phyloP scores from a whole-genome alignment of 2,329 filamentous ascomycete species.

The Alternaria sp. region DNA sequence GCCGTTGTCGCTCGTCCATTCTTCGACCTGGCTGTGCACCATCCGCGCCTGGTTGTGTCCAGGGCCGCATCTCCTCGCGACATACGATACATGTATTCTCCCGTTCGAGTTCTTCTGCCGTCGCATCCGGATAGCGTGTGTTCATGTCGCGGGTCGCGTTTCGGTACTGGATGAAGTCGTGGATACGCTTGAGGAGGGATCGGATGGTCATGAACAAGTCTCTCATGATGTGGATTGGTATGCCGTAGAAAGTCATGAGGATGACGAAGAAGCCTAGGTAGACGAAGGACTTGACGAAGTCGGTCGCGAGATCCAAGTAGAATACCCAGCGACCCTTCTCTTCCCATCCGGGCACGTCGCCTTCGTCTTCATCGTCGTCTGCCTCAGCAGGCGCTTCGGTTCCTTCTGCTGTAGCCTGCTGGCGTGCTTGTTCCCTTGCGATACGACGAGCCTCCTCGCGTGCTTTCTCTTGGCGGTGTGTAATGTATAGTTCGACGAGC shows the following conservation, averaged over 20 bases:
- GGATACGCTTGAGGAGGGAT: constrained; percentile 88
- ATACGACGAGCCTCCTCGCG: constrained; percentile 56
- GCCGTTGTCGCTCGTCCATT: constrained; percentile 81
- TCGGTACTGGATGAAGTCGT: constrained; percentile 86
- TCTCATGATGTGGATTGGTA: constrained; percentile 95
- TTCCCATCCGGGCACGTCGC: constrained; percentile 96
- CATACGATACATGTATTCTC: constrained; percentile 98
- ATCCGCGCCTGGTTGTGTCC: constrained; percentile 62
- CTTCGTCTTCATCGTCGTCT: constrained; percentile 86
- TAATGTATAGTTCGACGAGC: constrained; percentile 76
- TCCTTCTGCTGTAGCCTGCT: constrained; percentile 50
- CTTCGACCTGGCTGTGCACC: constrained; percentile 46
- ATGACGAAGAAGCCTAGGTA: constrained; percentile 94
- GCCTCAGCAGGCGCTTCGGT: constrained; percentile 45
- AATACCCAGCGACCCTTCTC: constrained; percentile 93
- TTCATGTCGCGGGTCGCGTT: constrained; percentile 96
- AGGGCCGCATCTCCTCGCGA: constrained; percentile 91
- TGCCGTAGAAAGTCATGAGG: constrained; percentile 88
- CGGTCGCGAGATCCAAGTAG: constrained; percentile 83
- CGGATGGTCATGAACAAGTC: constrained; percentile 94
- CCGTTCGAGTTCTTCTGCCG: constrained; percentile 78
- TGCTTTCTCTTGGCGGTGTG: constrained; percentile 73
- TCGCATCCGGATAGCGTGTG: constrained; percentile 85
- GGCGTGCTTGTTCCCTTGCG: constrained; percentile 73
- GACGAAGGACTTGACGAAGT: constrained; percentile 88